Evolutionary conservation across 108 stramenopile genomes (phyloP).

Genomic region (Skeletonema marinoi): DNA sequence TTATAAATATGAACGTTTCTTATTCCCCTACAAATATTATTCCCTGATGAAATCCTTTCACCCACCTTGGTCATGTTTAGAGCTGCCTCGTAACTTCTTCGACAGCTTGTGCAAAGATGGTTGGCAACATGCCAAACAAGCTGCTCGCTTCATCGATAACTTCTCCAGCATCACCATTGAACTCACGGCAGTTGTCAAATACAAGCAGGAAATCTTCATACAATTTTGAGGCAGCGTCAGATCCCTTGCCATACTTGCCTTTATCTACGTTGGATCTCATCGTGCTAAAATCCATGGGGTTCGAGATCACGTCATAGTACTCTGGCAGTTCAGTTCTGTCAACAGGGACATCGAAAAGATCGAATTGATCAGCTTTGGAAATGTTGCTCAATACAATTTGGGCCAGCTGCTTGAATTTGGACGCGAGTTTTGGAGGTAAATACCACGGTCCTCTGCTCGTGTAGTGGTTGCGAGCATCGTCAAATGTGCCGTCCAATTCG

Average conservation of each 20-base stretch:
- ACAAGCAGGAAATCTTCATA: conserved; percentile 75
- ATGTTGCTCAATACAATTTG: conserved; percentile 58
- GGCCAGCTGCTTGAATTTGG: conserved; percentile 67
- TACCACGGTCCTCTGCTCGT: conserved; percentile 63
- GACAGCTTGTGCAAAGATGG: conserved; percentile 44
- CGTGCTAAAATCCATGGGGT: conserved; percentile 81
- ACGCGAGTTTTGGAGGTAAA: conserved; percentile 52
- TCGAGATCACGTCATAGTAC: conserved; percentile 62
- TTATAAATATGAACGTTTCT: not conserved
- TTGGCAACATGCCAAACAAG: conserved; percentile 62
- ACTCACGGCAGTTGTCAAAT: conserved; percentile 74
- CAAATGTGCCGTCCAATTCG: conserved; percentile 48
- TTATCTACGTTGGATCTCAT: conserved; percentile 71
- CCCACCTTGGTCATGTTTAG: not conserved
- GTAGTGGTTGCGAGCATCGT: conserved; percentile 56
- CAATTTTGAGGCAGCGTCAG: conserved; percentile 55
- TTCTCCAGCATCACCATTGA: conserved; percentile 73
- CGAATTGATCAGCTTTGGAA: conserved; percentile 60
- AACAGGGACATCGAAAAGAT: conserved; percentile 75
- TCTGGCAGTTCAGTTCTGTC: conserved; percentile 52
- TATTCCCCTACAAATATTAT: too few relatives aligned
- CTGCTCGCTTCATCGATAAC: conserved; percentile 72
- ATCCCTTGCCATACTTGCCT: conserved; percentile 74
- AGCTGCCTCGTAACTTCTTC: conserved; percentile 32
- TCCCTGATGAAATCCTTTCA: not conserved